Base-by-base conservation (phyloP, 345 rosid genomes). In the Diplotaxis tenuifolia region DNA sequence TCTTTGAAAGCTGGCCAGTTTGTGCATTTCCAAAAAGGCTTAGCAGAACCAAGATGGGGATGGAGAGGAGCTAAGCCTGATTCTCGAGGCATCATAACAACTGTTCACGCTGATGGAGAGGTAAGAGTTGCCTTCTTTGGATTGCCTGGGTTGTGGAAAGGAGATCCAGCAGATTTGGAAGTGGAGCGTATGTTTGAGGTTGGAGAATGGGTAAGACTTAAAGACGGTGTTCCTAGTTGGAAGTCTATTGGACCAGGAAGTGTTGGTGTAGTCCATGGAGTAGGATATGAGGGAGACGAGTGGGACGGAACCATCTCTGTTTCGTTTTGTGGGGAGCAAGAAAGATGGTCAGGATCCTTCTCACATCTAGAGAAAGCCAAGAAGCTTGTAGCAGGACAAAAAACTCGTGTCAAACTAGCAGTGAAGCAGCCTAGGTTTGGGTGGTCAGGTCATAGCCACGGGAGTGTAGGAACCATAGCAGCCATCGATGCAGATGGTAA, bases 51-150 rank as follows among this genome's bases (percentile, higher is more conserved):
- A 57, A 86, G 98, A 77, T 92, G 97, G 99, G 98, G 99, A 9
- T 95, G 99, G 99, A 85, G 97, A 80, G 97, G 94, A 54, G 84
- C 96, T 52, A 85, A 52, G 76, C 85, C 86, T 25, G 86, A 86
- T 72, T 92, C 93, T 34, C 84, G 82, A 62, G 98, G 98, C 62
- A 81, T 95, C 76, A 73, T 95, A 71, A 87, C 94, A 9, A 81
- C 89, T 49, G 96, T 95, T 70, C 90, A 92, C 80, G 93, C 96
- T 65, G 98, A 95, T 83, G 97, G 96, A 78, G 99, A 95, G 84
- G 79, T 88, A 7, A 83, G 96, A 73, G 84, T 92, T 80, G 91
- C 99, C 38, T 87, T 95, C 85, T 82, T 83, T 70, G 93, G 89
- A 36, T 83, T 95, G 84, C 83, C 84, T 49, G 88, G 91, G 9